Evolutionary conservation across 371 early-diverging fungal genomes (phyloP).

Genomic region (Mortierella sp.): DNA sequence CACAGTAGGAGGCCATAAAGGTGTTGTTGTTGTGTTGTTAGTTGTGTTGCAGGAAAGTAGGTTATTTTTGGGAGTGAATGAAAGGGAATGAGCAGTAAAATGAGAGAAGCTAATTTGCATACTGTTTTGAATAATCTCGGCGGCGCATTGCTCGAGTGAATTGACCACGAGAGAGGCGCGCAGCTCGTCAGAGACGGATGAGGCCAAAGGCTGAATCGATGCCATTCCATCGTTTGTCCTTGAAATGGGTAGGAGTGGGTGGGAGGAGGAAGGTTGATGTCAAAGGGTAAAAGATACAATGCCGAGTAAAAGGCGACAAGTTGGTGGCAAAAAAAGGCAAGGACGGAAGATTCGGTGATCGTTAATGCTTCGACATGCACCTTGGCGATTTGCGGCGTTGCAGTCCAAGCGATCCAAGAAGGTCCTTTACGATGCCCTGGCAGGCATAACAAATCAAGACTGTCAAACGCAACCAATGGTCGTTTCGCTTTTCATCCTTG

Average conservation of each 20-base stretch:
- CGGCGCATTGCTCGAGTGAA: conserved; percentile 66
- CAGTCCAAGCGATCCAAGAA: no score
- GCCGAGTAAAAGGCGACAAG: no score
- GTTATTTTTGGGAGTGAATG: neutral
- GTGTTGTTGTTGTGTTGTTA: neutral
- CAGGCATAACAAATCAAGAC: no score
- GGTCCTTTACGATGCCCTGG: no score
- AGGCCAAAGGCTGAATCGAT: conserved; percentile 40
- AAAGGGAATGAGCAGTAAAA: no score
- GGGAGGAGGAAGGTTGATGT: neutral
- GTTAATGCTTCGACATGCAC: no score
- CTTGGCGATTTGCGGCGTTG: no score
- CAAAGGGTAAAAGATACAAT: neutral
- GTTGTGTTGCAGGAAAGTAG: neutral
- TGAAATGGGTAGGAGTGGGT: neutral
- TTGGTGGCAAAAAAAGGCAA: no score
- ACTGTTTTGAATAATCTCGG: conserved; percentile 76
- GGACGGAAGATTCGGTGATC: no score
- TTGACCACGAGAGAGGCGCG: conserved; percentile 63
- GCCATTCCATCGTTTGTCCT: conserved; percentile 44
- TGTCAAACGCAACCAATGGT: no score
- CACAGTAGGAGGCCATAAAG: neutral
- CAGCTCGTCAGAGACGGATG: conserved; percentile 44
- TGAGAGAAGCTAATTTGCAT: neutral
- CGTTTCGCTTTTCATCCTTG: no score